Base-by-base conservation (phyloP, 1,139 yeast species). In the Groenewaldozyma sp. region DNA sequence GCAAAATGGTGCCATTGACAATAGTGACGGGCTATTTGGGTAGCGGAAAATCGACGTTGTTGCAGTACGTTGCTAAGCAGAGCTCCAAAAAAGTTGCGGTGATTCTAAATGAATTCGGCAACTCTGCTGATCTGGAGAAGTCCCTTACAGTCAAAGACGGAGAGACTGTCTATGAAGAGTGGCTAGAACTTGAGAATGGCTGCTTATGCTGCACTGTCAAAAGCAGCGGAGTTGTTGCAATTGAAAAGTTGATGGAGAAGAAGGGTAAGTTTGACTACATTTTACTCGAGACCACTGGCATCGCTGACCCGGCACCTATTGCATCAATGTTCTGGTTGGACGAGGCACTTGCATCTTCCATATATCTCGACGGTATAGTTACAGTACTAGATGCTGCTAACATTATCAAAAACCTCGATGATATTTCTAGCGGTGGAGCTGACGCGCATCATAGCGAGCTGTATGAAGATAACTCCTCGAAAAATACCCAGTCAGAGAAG, bases 311-410 rank as follows among this genome's bases (percentile, higher is more conserved):
- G 0, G 96, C 66, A 4, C 97, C 97, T 0, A 86, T 91, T 28
- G 95, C 96, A 6, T 76, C 78, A 50, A 91, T 91, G 95, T 91
- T 91, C 60, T 91, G 98, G 98, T 68, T 88, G 31, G 98, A 91
- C 58, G 93, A 83, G 27, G 96, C 91, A 0, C 65, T 91, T 41
- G 71, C 80, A 10, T 79, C 95, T 4, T 79, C 77, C 49, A 84
- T 91, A 2, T 84, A 83, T 57, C 80, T 91, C 33, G 98, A 91
- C 61, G 95, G 96, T 0, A 87, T 91, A 3, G 73, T 93, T n/a
- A 82, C 96, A 0, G 96, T 93, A 3, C 67, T 91, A 35, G 98
- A 91, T 60, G 70, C 84, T 0, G 76, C 72, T 39, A 79, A 87
- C 53, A 78, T 91, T 26, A 53, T 71, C 17, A 66, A 65, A 40